Evolutionary conservation across 345 rosid species (phyloP).

Genomic region (Sapria himalayana): DNA sequence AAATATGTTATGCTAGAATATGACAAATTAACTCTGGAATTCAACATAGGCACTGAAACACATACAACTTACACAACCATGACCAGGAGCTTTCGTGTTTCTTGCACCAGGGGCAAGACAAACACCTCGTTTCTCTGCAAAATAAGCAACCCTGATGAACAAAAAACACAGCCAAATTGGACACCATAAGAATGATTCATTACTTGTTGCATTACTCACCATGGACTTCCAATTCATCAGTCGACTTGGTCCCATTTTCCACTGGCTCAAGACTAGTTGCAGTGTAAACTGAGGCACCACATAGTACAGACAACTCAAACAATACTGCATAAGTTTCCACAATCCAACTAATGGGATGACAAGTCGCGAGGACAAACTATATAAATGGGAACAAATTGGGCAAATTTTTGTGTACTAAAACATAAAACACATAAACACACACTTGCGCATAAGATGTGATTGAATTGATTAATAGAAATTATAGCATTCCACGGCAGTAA

Average conservation of each 20-base stretch:
- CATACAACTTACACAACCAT: conserved; percentile 99
- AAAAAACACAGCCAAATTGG: conserved; percentile 6
- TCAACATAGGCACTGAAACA: conserved; percentile 45
- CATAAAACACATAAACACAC: no score
- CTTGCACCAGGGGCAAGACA: conserved; percentile 16
- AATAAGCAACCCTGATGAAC: conserved; percentile 6
- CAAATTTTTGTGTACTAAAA: no score
- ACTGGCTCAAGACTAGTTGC: conserved; percentile 24
- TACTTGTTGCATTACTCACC: conserved; percentile 16
- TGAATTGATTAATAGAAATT: no score
- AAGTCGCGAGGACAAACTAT: no score
- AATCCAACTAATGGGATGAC: no score
- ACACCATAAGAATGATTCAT: conserved; percentile 7
- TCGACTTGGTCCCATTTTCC: conserved; percentile 15
- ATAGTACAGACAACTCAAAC: no score
- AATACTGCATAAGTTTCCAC: no score
- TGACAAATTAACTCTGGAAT: conserved; percentile 15
- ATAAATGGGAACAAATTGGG: no score
- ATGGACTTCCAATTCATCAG: conserved; percentile 16
- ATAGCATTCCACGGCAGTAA: no score
- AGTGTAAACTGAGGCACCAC: conserved; percentile 19
- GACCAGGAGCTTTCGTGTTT: conserved; percentile 25
- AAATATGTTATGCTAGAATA: conserved; percentile 31
- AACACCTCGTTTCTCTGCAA: conserved; percentile 24
- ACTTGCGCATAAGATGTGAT: no score